Evolutionary conservation across 2,329 filamentous ascomycete species (phyloP).

Genomic region (Didymella arachidicola): DNA sequence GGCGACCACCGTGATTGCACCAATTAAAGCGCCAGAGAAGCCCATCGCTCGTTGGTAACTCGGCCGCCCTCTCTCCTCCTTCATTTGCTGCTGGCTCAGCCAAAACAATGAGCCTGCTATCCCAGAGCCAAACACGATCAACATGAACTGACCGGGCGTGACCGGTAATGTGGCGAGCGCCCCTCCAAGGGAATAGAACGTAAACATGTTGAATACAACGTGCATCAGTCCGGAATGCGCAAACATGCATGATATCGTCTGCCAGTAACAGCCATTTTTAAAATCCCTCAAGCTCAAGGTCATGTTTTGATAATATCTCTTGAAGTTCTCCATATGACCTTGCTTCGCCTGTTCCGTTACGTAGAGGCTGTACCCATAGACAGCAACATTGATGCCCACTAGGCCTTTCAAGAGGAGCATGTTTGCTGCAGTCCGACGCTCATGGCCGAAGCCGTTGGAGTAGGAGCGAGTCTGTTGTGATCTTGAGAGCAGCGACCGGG

Average conservation of each 20-base stretch:
- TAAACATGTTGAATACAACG: constrained; percentile 54
- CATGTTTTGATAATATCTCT: constrained; percentile 42
- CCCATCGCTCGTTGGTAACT: constrained; percentile 29
- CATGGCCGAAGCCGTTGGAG: constrained; percentile 12
- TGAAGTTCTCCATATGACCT: constrained; percentile 24
- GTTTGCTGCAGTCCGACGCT: constrained; percentile 11
- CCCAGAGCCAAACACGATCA: constrained; percentile 44
- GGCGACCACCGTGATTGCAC: constrained; percentile 50
- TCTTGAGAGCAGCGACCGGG: constrained; percentile 15
- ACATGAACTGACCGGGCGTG: constrained; percentile 32
- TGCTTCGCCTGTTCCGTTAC: constrained; percentile 34
- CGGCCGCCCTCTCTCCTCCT: constrained; percentile 1
- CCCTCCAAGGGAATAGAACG: constrained; percentile 49
- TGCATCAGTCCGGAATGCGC: constrained; percentile 50
- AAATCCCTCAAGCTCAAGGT: constrained; percentile 42
- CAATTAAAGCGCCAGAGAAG: constrained; percentile 55
- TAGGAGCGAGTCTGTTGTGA: constrained; percentile 12
- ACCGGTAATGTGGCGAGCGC: constrained; percentile 46
- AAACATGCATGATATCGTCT: constrained; percentile 52
- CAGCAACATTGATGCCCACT: constrained; percentile 52
- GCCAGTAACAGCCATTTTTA: constrained; percentile 46
- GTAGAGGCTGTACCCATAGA: constrained; percentile 52
- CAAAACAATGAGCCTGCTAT: constrained; percentile 34
- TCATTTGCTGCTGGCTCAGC: constrained; percentile 24
- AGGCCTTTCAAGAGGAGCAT: constrained; percentile 43